A percentile compares a stretch with the other conserved stretches of the same genome.
These are phyloP conservation scores for Coccomyxa subellipsoidea DNA, from an alignment of 163 green algal genomes.

Conservation along the genomic window DNA sequence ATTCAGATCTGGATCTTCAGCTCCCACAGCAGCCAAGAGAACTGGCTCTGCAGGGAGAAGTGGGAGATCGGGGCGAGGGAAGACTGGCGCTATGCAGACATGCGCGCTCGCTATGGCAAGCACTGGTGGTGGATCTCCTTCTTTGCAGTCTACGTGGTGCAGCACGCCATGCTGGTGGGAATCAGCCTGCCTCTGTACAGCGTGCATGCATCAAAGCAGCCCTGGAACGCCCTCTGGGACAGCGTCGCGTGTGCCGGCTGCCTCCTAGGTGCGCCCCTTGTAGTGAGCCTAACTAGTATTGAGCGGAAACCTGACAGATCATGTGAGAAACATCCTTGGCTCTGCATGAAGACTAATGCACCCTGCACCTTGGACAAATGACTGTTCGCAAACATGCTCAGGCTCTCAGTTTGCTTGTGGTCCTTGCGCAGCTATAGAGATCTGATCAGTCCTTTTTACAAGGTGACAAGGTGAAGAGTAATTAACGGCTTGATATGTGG, in stretches of 20 bases:
- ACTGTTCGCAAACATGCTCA: no score
- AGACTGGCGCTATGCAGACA: conserved; percentile 63
- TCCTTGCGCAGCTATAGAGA: no score
- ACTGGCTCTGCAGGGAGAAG: conserved; percentile 37
- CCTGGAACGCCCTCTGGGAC: neutral
- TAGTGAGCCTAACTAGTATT: neutral
- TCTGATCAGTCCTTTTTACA: no score
- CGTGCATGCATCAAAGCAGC: neutral
- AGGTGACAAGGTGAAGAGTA: no score
- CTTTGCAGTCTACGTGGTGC: conserved; percentile 44
- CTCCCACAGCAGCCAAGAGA: no score
- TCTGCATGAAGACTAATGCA: neutral
- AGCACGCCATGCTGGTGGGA: conserved; percentile 51
- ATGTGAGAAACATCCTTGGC: neutral
- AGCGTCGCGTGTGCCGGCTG: neutral
- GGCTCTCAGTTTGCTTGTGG: no score
- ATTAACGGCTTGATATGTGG: no score
- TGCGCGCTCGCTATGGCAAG: conserved; percentile 25
- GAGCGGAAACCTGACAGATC: neutral
- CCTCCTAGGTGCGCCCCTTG: neutral
- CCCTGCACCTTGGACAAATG: no score
- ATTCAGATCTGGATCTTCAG: no score
- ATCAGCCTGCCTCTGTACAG: conserved; percentile 50
- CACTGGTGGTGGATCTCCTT: conserved; percentile 54
- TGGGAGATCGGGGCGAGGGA: conserved; percentile 59